A percentile compares a stretch with the other conserved stretches of the same genome.
Conservation (phyloP, 768 basidiomycete species). For the Trametes punicea region DNA sequence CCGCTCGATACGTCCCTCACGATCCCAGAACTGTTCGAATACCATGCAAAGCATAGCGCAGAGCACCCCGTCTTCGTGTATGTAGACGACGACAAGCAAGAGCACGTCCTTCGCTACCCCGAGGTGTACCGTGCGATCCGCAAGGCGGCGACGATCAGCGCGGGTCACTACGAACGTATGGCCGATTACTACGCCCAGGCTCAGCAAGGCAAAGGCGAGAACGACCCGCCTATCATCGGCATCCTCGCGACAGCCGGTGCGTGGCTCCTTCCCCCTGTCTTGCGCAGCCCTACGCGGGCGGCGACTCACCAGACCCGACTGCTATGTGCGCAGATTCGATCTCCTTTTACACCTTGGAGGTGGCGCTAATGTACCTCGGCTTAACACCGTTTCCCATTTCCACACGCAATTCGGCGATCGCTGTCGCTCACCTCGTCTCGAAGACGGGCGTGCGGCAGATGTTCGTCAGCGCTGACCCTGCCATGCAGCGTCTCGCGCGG, state of each 20-base stretch:
- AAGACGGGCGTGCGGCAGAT: constrained; percentile 27
- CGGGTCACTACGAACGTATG: constrained; percentile 5
- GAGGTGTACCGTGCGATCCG: constrained; percentile 29
- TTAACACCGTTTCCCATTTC: constrained; percentile 35
- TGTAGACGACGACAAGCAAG: constrained; percentile 14
- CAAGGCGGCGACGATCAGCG: constrained; percentile 24
- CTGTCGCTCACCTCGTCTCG: constrained; percentile 33
- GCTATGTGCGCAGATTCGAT: constrained; percentile 24
- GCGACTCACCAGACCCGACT: neutral
- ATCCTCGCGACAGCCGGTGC: constrained; percentile 22
- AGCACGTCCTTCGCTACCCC: constrained; percentile 25
- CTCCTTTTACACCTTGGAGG: constrained; percentile 18
- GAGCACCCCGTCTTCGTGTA: constrained; percentile 34
- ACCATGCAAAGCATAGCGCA: constrained; percentile 30
- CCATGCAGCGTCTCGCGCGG: constrained; percentile 22
- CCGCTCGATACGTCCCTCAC: constrained; percentile 33
- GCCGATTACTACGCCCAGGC: constrained; percentile 4
- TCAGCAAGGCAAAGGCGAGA: neutral
- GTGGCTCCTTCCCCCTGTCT: neutral
- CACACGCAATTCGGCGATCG: constrained; percentile 33
- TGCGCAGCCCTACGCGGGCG: neutral
- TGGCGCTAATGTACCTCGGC: constrained; percentile 24
- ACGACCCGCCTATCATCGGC: constrained; percentile 24
- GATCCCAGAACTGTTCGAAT: constrained; percentile 36
- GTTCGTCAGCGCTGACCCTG: constrained; percentile 25